Evolutionary conservation across 2,329 filamentous ascomycete genomes (phyloP).

Genomic region (Penicillium carneum): DNA sequence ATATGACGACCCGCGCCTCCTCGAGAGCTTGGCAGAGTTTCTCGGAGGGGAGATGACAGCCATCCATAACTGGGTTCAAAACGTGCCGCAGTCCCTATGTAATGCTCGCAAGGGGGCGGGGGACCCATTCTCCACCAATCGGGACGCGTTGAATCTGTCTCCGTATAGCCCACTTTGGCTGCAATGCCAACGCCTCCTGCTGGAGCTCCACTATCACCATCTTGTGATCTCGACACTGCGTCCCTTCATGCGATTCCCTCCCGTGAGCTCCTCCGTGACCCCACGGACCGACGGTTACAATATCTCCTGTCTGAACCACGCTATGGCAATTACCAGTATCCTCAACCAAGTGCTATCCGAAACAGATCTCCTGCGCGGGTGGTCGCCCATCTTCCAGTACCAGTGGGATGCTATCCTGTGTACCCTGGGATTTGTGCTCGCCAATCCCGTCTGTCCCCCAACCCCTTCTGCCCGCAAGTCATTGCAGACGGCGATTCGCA

Average conservation of each 20-base stretch:
- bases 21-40: neutral
- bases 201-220: constrained; percentile 55
- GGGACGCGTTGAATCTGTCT: constrained; percentile 29
- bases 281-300: constrained; percentile 1
- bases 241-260: constrained; percentile 50
- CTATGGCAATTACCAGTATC: constrained; percentile 3
- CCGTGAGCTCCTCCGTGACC: constrained; percentile 5
- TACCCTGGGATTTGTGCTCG: constrained; percentile 1
- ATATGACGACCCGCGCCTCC: neutral
- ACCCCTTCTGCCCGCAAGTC: constrained; percentile 43
- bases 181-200: constrained; percentile 52
- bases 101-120: neutral
- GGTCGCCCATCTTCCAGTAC: neutral
- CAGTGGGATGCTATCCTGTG: constrained; percentile 9
- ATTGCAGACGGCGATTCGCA: constrained; percentile 45
- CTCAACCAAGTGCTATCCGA: neutral
- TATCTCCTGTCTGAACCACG: constrained; percentile 2
- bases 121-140: neutral
- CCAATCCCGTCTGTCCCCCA: constrained; percentile 34
- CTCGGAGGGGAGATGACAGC: neutral
- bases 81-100: constrained; percentile 3
- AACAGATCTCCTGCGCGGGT: constrained; percentile 3
- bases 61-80: constrained; percentile 4
- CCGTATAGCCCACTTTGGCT: constrained; percentile 51
- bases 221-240: constrained; percentile 49